A percentile compares a stretch with the other conserved stretches of the same genome.
Evolutionary conservation across 2,329 filamentous ascomycete genomes (phyloP).

Genomic region (Curvularia lunata): DNA sequence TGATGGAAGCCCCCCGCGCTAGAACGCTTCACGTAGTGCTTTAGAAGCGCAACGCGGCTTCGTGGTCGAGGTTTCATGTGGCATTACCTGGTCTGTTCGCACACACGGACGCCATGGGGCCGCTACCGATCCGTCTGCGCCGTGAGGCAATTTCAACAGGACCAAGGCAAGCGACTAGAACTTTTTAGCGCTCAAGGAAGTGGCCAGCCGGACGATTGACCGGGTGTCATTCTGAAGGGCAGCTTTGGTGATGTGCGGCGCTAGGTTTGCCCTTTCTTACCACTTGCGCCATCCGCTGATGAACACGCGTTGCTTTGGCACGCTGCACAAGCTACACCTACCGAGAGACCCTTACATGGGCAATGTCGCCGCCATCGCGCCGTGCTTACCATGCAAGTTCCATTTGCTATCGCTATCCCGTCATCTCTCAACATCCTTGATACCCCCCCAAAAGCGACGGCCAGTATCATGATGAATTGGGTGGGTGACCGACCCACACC

Average conservation of each 20-base stretch:
- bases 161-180: conserved; percentile 10
- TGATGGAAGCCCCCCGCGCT: conserved; percentile 40
- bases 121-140: conserved; percentile 27
- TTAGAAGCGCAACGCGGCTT: conserved; percentile 38
- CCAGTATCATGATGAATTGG: conserved; percentile 8
- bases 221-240: not conserved
- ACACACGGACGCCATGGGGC: conserved; percentile 34
- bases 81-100: conserved; percentile 28
- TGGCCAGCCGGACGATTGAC: conserved; percentile 6
- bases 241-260: not conserved
- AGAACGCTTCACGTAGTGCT: conserved; percentile 42
- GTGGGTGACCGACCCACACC: conserved; percentile 8
- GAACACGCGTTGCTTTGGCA: not conserved
- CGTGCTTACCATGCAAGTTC: conserved; percentile 1
- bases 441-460: conserved; percentile 9
- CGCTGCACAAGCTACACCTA: not conserved
- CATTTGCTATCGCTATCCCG: not conserved
- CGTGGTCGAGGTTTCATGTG: conserved; percentile 39
- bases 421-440: conserved; percentile 9
- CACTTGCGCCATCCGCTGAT: not conserved
- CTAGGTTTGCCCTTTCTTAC: conserved; percentile 5
- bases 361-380: conserved; percentile 7
- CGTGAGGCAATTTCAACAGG: conserved; percentile 34
- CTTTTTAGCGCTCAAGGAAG: conserved; percentile 3
- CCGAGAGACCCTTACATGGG: conserved; percentile 16